Conservation (phyloP, 495 filamentous ascomycete species). For the Clohesyomyces aquaticus region DNA sequence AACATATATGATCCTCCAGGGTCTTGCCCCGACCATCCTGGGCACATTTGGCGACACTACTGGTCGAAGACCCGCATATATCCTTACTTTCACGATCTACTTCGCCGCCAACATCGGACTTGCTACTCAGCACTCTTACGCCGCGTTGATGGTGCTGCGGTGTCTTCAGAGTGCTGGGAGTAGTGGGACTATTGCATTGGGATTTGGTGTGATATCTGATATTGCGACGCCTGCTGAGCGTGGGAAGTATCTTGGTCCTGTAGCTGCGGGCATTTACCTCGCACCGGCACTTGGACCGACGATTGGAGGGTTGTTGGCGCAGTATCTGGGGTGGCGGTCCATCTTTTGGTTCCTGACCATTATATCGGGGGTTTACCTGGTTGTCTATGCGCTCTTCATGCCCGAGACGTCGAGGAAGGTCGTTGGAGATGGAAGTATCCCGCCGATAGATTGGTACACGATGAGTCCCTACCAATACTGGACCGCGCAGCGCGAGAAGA, state of each 20-base stretch:
- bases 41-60: conserved; percentile 41
- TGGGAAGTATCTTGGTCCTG: conserved; percentile 41
- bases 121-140: conserved; percentile 39
- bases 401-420: conserved; percentile 72
- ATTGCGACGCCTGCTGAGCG: conserved; percentile 40
- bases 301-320: conserved; percentile 64
- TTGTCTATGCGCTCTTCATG: conserved; percentile 57
- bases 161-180: conserved; percentile 41
- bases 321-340: conserved; percentile 68
- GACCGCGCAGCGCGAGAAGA: background rate
- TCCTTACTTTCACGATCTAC: conserved; percentile 43
- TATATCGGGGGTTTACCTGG: conserved; percentile 54
- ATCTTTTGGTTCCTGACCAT: conserved; percentile 78
- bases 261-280: background rate
- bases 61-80: conserved; percentile 39
- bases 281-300: conserved; percentile 34
- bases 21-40: conserved; percentile 40
- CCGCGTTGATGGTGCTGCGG: conserved; percentile 41
- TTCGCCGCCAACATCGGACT: conserved; percentile 42
- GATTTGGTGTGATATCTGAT: conserved; percentile 40
- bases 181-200: conserved; percentile 41
- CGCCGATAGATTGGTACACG: conserved; percentile 51
- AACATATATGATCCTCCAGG: conserved; percentile 44
- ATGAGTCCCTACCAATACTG: background rate
- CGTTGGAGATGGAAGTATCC: conserved; percentile 69